Base-by-base conservation (phyloP, 257 asterid genomes). In the Solanum dulcamara region DNA sequence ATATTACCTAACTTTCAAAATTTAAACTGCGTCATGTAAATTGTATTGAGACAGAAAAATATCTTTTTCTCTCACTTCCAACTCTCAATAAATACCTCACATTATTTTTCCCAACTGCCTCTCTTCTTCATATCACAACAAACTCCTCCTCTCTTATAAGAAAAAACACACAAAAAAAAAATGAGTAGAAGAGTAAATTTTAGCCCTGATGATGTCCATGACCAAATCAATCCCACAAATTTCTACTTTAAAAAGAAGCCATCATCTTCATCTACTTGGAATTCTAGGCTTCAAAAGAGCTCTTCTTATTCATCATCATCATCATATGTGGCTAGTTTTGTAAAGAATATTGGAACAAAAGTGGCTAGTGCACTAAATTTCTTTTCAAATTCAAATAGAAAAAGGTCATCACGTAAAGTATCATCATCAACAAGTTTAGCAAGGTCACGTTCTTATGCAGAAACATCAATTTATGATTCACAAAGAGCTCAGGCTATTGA, bases 401-500 rank as follows among this genome's bases (percentile, higher is more conserved):
- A 85, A 85, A 89, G 89, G 83, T 85, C 90, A 86, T 90, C 95
- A 22, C 66, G 94, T 5, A 91, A 90, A 84, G 95, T 93, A 7
- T 92, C 98, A 11, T 92, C 97, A 3, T 91, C 98, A 4, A 89
- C 93, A 71, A 89, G 88, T 50, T 80, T 94, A 55, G 91, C 88
- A n/a, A 91, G 96, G 88, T 94, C 98, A 17, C 90, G 94, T 20
- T 94, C 99, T 0, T 93, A 93, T 80, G 98, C 93, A 37, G 96
- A 92, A 50, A 89, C 91, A 1, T 64, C n/a, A 42, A 44, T 68
- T 44, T 89, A 92, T 24, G 98, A 94, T 83, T 93, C 97, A 3
- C 98, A 93, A 55, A 87, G 98, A 83, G 98, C 98, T 10, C 95
- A 96, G 86, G 99, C 99, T 62, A 92, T 96, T 3, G 97, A 93